Base-by-base conservation (phyloP, 106 monocot species). In the Ottelia alismoides region DNA sequence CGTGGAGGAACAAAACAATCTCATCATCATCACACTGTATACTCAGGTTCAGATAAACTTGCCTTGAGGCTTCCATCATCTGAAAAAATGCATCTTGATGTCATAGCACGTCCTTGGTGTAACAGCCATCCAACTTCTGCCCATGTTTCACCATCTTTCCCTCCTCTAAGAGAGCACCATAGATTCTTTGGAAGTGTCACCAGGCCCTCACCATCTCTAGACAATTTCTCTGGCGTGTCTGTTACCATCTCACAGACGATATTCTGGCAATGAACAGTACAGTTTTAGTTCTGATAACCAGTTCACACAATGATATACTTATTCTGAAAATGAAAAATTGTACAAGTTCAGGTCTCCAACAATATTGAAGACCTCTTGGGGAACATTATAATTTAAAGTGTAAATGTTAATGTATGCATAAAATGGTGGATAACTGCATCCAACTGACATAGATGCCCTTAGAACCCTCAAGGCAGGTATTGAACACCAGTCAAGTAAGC, bases 91-190 rank as follows among this genome's bases (percentile, higher is more conserved):
- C 68, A 68, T 53, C 56, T 59, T 11, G 68, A 68, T 52, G 68
- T 68, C 52, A 68, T 27, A 51, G 68, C 51, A 26, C 20, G 44
- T 18, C 68, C 60, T 3, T 52, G 58, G 29, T 68, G 52, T 28
- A 68, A 52, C 60, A 68, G 23, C 68, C 68, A 68, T 53, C 68
- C 68, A 40, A 52, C 68, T 60, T 68, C 60, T 2, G 20, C 59
- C 3, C 14, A 25, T 19, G 27, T 60, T 44, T 68, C 68, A 16
- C 18, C 58, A 52, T 51, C 59, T 28, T 68, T 45, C 25, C 49
- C 30, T 29, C 44, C 27, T 22, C 56, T 44, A 6, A 57, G 16
- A 1, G 59, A 59, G 47, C 27, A 59, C 68, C 68, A 68, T 23
- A 60, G 30, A 20, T 60, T 30, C 49, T 68, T 68, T 25, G 68